phyloP scores from a whole-genome alignment of 2,329 filamentous ascomycete genomes.

The Paramyrothecium roridum region DNA sequence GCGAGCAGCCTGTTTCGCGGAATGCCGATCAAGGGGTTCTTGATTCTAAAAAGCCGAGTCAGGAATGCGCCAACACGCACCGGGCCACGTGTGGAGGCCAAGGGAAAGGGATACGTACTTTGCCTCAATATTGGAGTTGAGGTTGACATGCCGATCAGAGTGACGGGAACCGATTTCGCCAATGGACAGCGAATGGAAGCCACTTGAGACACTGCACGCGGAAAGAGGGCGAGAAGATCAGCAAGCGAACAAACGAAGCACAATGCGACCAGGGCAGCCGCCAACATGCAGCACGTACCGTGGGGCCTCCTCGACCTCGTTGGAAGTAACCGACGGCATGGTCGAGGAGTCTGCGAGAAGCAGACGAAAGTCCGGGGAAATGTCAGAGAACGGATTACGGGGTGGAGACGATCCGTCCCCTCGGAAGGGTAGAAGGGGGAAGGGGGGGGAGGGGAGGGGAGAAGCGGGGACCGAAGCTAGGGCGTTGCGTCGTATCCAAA shows the following conservation, averaged over 20 bases:
- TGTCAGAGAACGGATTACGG: not conserved
- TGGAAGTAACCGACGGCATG: not conserved
- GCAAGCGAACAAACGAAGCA: not conserved
- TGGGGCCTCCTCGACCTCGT: not conserved
- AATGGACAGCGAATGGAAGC: conserved; percentile 23
- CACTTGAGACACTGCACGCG: conserved; percentile 16
- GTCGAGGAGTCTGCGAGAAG: not conserved
- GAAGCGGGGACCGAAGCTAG: not conserved
- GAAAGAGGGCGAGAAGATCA: not conserved
- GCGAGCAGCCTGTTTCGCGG: conserved; percentile 46
- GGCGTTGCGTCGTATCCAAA: not conserved
- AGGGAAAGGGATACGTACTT: conserved; percentile 28
- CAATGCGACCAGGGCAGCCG: not conserved
- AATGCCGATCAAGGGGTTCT: conserved; percentile 50
- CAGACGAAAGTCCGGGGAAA: not conserved
- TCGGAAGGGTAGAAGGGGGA: not conserved
- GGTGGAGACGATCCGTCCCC: not conserved
- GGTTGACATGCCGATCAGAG: conserved; percentile 32
- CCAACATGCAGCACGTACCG: not conserved
- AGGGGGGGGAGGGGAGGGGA: not conserved
- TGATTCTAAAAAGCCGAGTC: conserved; percentile 28
- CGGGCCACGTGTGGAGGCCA: not conserved
- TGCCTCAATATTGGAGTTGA: conserved; percentile 43
- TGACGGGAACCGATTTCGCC: conserved; percentile 32
- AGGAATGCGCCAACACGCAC: conserved; percentile 3